These are phyloP conservation scores for Fimicolochytrium jonesii DNA, from an alignment of 192 early-diverging fungal species.

Conservation along the genomic window DNA sequence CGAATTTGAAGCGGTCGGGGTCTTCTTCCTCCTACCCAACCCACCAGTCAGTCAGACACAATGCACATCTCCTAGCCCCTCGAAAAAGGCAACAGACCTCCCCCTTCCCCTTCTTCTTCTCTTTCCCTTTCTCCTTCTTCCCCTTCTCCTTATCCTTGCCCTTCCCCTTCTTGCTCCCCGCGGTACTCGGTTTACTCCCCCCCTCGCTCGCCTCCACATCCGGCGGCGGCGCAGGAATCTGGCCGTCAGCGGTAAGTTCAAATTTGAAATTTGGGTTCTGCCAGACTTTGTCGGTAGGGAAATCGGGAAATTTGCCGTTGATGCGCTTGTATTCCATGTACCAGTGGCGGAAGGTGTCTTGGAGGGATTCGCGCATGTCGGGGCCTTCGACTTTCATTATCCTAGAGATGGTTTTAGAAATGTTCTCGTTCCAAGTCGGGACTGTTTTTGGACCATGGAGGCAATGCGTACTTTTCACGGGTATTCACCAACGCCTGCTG, in stretches of 20 bases:
- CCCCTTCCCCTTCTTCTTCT: slow-evolving; percentile 26
- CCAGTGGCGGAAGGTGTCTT: slow-evolving; percentile 60
- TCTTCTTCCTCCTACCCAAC: slow-evolving; percentile 47
- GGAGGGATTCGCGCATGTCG: slow-evolving; percentile 59
- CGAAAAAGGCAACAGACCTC: slow-evolving; percentile 13
- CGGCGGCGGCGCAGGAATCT: slow-evolving; percentile 4
- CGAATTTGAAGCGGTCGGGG: slow-evolving; percentile 41
- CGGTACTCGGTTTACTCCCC: slow-evolving; percentile 24
- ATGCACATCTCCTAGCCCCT: slow-evolving; percentile 4
- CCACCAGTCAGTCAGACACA: not conserved
- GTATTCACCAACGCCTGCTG: slow-evolving; percentile 54
- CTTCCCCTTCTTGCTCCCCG: slow-evolving; percentile 24
- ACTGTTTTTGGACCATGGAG: too few relatives aligned
- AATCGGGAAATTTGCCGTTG: slow-evolving; percentile 58
- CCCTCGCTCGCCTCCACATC: slow-evolving; percentile 1
- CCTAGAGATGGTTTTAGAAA: too few relatives aligned
- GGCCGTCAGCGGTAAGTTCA: slow-evolving; percentile 19
- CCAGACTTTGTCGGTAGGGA: slow-evolving; percentile 52
- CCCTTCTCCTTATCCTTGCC: slow-evolving; percentile 30
- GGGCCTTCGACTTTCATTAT: slow-evolving; percentile 58
- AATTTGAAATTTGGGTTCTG: slow-evolving; percentile 51
- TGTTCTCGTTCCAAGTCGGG: too few relatives aligned
- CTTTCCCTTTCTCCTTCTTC: slow-evolving; percentile 27
- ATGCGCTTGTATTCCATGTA: slow-evolving; percentile 61
- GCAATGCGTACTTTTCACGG: slow-evolving; percentile 60